A percentile compares a stretch with the other conserved stretches of the same genome.
phyloP scores from a whole-genome alignment of 2,329 filamentous ascomycete genomes.

The Aspergillus melleus region DNA sequence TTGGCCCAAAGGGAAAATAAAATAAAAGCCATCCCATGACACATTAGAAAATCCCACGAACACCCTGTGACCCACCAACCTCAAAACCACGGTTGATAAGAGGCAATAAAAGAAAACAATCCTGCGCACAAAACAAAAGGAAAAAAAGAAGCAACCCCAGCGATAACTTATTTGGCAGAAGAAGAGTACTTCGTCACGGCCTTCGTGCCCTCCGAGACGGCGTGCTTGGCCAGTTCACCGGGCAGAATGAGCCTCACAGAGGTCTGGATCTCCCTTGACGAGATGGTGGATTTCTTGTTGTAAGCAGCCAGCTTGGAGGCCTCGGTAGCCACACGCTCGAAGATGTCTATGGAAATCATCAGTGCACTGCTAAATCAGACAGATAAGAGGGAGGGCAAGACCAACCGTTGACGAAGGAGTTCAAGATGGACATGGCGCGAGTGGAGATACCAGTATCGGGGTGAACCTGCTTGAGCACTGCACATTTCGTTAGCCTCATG shows the following conservation, averaged over 20 bases:
- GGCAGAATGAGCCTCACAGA: slow-evolving; percentile 97
- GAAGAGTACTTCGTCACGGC: slow-evolving; percentile 99
- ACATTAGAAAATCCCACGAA: slow-evolving; percentile 47
- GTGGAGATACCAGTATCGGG: slow-evolving; percentile 99
- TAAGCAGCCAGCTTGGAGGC: slow-evolving; percentile 98
- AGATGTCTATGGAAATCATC: slow-evolving; percentile 70
- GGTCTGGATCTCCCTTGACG: slow-evolving; percentile 98
- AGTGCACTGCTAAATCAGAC: not conserved
- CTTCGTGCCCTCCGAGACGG: slow-evolving; percentile 99
- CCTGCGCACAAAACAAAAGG: slow-evolving; percentile 60
- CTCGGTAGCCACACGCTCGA: slow-evolving; percentile 98
- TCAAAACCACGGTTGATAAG: slow-evolving; percentile 44
- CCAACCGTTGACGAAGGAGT: slow-evolving; percentile 99
- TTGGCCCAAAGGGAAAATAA: slow-evolving; percentile 39
- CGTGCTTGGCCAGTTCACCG: slow-evolving; percentile 98
- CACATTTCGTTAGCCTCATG: slow-evolving; percentile 25
- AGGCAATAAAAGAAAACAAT: slow-evolving; percentile 45
- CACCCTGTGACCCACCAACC: slow-evolving; percentile 47
- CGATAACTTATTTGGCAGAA: slow-evolving; percentile 88
- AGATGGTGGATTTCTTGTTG: slow-evolving; percentile 99
- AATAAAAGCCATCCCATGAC: slow-evolving; percentile 50
- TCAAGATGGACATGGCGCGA: slow-evolving; percentile 99
- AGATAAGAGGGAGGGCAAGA: slow-evolving; percentile 4
- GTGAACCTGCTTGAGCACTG: slow-evolving; percentile 99
- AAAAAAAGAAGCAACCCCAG: slow-evolving; percentile 42